Evolutionary conservation across 2,329 filamentous ascomycete genomes (phyloP), one percentile per base, ranked within the genome.

Genomic region (Apiospora malaysiana): DNA sequence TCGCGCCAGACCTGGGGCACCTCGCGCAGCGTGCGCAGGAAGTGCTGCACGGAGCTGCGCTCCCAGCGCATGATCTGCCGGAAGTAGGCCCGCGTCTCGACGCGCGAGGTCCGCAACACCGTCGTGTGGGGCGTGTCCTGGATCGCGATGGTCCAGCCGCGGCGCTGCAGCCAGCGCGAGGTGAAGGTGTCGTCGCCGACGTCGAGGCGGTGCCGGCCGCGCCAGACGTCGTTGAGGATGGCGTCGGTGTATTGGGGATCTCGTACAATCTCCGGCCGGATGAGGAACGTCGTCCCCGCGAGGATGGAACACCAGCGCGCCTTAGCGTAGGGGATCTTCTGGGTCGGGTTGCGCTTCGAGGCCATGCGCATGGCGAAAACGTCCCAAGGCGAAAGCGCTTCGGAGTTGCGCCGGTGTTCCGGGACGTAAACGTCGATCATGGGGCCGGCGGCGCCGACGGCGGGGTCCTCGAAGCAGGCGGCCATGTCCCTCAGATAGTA

Each of bases 11-110:
- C 25, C 42, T 69, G 69, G 6, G 71, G 66, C 6, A 71, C 66
- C 18, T 68, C 59, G n/a, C n/a, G 37, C 27, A 70, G 25, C 21
- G 42, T 56, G n/a, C 59, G 45, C 4, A 68, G 25, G 32, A 51
- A 59, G 9, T 37, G 59, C 68, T 68, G 63, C n/a, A 71, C 63
- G 3, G 68, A 63, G 10, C 68, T 69, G 4, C 71, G 65, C 68
- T 72, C 71, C 71, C 68, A 72, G 21, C 71, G 71, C 14, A 70
- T 43, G 14, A 67, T 66, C 72, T 73, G 71, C 12, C 23, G 2
- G 27, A 71, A 16, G 37, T 68, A 70, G 4, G 25, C 68, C 7
- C 59, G 59, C 21, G 37, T 46, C 14, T 25, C 65, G 14, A 42
- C 27, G 43, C 68, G 68, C 23, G 71, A 66, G 2, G 71, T 71